Conservation (phyloP, 495 filamentous ascomycete genomes). For the Penicillium psychrofluorescens region DNA sequence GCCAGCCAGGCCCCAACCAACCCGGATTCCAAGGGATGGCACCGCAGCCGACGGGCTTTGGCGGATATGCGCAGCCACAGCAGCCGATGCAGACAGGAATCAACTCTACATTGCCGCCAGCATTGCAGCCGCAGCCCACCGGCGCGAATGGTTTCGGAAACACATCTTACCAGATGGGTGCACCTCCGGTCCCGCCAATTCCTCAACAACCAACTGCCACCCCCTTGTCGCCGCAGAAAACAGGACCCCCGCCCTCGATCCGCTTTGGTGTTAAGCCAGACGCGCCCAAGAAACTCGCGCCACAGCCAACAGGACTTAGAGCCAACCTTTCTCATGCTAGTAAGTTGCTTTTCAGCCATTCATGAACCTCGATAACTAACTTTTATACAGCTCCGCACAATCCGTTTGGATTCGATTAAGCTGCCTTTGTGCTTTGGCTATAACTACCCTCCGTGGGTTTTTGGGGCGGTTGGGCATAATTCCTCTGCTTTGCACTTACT, state of each 20-base stretch:
- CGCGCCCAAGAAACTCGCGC: conserved; percentile 64
- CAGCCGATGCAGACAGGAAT: conserved; percentile 43
- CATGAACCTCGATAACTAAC: conserved; percentile 11
- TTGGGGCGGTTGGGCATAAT: no score
- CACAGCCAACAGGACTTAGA: conserved; percentile 82
- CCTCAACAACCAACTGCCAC: conserved; percentile 44
- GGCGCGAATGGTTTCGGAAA: conserved; percentile 51
- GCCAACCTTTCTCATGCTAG: conserved; percentile 91
- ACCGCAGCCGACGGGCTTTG: conserved; percentile 62
- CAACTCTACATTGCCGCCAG: conserved; percentile 37
- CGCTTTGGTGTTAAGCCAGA: conserved; percentile 73
- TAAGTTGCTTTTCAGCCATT: conserved; percentile 51
- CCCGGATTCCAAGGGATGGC: conserved; percentile 53
- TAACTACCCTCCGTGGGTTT: conserved; percentile 14
- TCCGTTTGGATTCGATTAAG: conserved; percentile 76
- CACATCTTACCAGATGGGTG: conserved; percentile 30
- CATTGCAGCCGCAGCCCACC: conserved; percentile 44
- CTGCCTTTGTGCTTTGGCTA: conserved; percentile 3
- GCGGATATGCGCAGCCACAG: conserved; percentile 38
- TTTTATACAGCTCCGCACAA: conserved; percentile 67
- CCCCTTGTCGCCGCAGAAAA: conserved; percentile 78
- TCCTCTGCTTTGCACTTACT: conserved; percentile 3
- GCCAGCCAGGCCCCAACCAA: conserved; percentile 8
- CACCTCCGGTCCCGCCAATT: conserved; percentile 36
- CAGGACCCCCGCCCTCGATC: conserved; percentile 84